Base-by-base conservation (phyloP, 2,329 filamentous ascomycete genomes). In the Emericellopsis atlantica region DNA sequence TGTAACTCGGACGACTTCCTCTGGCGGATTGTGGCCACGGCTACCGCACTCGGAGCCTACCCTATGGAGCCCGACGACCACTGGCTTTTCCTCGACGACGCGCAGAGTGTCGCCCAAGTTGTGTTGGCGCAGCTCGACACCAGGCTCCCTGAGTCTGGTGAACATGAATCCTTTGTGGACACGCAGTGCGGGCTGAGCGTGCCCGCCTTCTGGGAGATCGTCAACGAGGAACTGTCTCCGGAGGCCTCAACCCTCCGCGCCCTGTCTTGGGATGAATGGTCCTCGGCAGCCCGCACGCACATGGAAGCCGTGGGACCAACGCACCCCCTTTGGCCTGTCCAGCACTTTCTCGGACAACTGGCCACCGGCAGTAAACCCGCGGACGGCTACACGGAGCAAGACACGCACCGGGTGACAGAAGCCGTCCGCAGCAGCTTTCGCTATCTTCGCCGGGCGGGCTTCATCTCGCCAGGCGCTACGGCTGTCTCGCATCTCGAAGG, bases 321-420 rank as follows among this genome's bases (percentile, higher is more conserved):
- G 3, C 52, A 54, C 37, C 49, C 47, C 7, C 29, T 54, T 6
- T 54, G 50, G 49, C 44, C 52, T 1, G 50, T 54, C 9, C 49
- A 53, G 32, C 45, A 46, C 29, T 53, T 54, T 39, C 40, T 53
- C 7, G 31, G 31, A 21, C 18, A 21, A 21, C 18, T 21, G 18
- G 18, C 18, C 18, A 21, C 18, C 18, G 18, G 18, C 4, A 21
- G 18, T 21, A 21, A 5, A 5, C 18, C 18, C 18, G 18, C 18
- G 5, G 5, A 21, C 18, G 18, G 18, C 18, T 21, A 21, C 18
- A 21, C 18, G 18, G 18, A 21, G 18, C 18, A 21, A 21, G 18
- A 21, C 18, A 21, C 18, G 18, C 18, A 21, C 18, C 18, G 18
- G 18, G 18, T 21, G 18, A 5, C 18, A 21, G 18, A 21, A 21